Base-by-base conservation (phyloP, 345 rosid species). In the Sisymbrium altissimum region DNA sequence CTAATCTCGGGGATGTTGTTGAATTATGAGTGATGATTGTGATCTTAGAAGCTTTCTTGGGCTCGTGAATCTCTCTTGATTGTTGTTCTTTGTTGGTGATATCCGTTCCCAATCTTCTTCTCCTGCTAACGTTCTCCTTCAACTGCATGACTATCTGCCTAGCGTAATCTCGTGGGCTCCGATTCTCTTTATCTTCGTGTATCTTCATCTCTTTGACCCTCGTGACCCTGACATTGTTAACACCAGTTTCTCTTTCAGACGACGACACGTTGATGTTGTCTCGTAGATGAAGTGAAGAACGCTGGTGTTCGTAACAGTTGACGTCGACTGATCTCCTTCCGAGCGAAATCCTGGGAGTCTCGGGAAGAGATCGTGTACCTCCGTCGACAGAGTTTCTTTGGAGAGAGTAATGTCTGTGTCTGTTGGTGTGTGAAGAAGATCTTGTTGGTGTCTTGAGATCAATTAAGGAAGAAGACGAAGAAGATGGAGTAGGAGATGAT, bases 71-170 rank as follows among this genome's bases (percentile, higher is more conserved):
- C 66, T 85, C 86, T 76, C 82, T 71, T 48, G 73, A 27, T 14
- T 70, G 76, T 38, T 71, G 81, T 17, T 85, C 87, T 72, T 83
- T 79, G 83, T 55, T 95, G 8, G 99, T 92, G 29, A 92, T 85
- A 76, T 95, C 99, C 72, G 81, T 67, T 1, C 97, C 97, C 41
- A 86, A 83, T 82, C 78, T 81, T 77, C 80, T 64, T 81, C 82
- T 76, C 23, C 80, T 21, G 78, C 82, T 68, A 0, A 88, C 89
- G 18, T 80, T 86, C 72, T 85, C 97, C 78, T 88, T 88, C 35
- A 90, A 84, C 74, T 92, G 97, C 81, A 83, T 84, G 82, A 83
- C 88, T 19, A 89, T 90, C 82, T 92, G 93, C 74, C 86, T 80
- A 0, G 97, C 92, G 60, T 84, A 83, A 9, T 81, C 84, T 15